Evolutionary conservation across 495 filamentous ascomycete species (phyloP), one percentile per base, ranked within the genome.

Genomic region (Physcia stellaris): DNA sequence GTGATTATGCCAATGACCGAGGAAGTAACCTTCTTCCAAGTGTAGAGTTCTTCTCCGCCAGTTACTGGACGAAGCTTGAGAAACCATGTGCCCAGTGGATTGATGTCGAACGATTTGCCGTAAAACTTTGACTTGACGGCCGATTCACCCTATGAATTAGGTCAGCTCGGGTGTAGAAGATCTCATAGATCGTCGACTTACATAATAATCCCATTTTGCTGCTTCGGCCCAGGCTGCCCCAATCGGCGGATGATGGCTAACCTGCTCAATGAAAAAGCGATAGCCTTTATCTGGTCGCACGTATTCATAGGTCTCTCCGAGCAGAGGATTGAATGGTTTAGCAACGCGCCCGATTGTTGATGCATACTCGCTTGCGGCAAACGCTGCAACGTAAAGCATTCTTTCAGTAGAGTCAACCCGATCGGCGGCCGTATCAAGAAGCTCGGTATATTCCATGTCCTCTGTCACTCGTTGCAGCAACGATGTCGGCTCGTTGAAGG

Each of bases 1-100:
- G 87, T 96, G 49, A 98, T 95, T 56, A 98, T 98, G 41, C 90
- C 90, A 21, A 96, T 75, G 2, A 98, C 90, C n/a, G 86, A 90
- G 11, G 87, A 92, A 3, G 85, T 96, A 28, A 94, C 86, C 57
- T 98, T 98, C 63, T 95, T 96, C 90, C 90, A 98, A 2, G 87
- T 95, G 59, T 92, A 96, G 4, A 95, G 65, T 47, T 98, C 90
- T 50, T 92, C 84, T 4, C 75, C 77, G 3, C 83, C 85, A 12
- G 75, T 70, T 4, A 71, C 67, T 5, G 86, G 83, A 1, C 88
- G 81, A 23, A 98, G 66, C 49, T 73, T 81, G 43, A 96, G 65
- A 61, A 98, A 98, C 90, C 90, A 98, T 5, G 90, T 98, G 20
- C 90, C 90, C 4, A 98, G 70, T 12, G 83, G 84, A 55, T 94